Evolutionary conservation across 768 basidiomycete genomes (phyloP), one percentile per base, ranked within the genome.

Genomic region (Rhodotorula taiwanensis): DNA sequence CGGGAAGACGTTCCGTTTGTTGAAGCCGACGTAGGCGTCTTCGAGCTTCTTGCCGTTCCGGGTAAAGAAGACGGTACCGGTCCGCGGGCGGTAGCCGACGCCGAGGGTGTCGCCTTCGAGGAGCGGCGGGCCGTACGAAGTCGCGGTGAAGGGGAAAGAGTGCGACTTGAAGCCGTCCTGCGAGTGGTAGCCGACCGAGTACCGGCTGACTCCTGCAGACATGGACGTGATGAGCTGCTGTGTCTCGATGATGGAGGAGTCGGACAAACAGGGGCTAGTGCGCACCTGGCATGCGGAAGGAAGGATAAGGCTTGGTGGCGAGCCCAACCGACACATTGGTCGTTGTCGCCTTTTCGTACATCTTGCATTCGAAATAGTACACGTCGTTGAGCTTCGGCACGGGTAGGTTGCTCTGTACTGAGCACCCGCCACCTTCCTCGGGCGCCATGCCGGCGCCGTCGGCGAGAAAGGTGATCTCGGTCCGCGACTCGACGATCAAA

Each of bases 311-410:
- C 76, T 95, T 98, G 5, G 95, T 99, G 23, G 94, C 92, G 42
- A 99, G 76, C 41, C 95, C 95, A 52, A 98, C 83, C 39, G 90
- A 84, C n/a, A 95, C 86, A 49, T 81, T 88, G 14, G 93, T 98
- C 4, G 82, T 79, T 64, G 83, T 80, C 18, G 93, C 91, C 58
- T 95, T 86, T 77, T 99, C 95, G 74, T 92, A 98, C 88, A 98
- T 89, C 79, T 99, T 99, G 66, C 91, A 88, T 75, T 99, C 95
- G 89, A 89, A 99, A 75, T 99, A 99, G 75, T 99, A 99, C 18
- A 97, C 92, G 75, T 98, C 95, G 77, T 99, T 99, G 53, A 98
- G 80, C 74, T 97, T 97, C 18, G 95, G 95, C 5, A 99, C 79
- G 4, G 95, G 95, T 15, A 99, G 80, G 75, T 98, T 99, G 53